Evolutionary conservation across 768 basidiomycete species (phyloP), one percentile per base, ranked within the genome.

Genomic region (Rhodotorula taiwanensis): DNA sequence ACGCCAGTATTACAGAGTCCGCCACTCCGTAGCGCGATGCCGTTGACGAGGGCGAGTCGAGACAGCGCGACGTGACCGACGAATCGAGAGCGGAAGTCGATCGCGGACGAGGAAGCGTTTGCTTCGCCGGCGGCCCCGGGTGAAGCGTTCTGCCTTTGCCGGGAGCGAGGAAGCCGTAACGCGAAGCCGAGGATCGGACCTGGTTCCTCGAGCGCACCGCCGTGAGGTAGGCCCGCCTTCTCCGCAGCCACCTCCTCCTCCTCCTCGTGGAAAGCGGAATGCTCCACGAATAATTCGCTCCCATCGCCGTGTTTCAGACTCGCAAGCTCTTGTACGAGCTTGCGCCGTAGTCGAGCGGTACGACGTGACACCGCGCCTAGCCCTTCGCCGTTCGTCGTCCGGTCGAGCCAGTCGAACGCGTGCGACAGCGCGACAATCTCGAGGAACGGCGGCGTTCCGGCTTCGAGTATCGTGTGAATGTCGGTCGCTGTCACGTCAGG

Each of bases 1-100:
- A 65, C 67, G 8, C 73, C 73, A 0, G 70, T 55, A 23, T 71
- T 70, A 44, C 73, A 74, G 23, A 72, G 60, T 6, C 73, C 67
- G 7, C 73, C 73, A 21, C 64, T 59, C 0, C 73, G 50, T 4
- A 72, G 31, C 27, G 70, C 63, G 44, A 74, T 70, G 25, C 64
- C 64, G 18, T 64, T 52, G 14, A 69, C 50, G 27, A 64, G 58
- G 3, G 73, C 71, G 8, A 71, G 52, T n/a, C 70, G 60, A 18
- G 71, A 60, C 33, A 74, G 47, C 27, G 68, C 64, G 5, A 53
- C 61, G 20, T 64, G 66, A 18, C 71, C 71, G 41, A 72, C 57
- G 9, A 57, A 45, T 3, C 34, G 36, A 4, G n/a, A 33, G 27
- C 62, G 55, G 30, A 25, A 55, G 48, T 70, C 69, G 10, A 5